A percentile compares a stretch with the other conserved stretches of the same genome.
These are phyloP conservation scores for Acmispon strigosus DNA, from an alignment of 306 rosid genomes.

Conservation along the genomic window DNA sequence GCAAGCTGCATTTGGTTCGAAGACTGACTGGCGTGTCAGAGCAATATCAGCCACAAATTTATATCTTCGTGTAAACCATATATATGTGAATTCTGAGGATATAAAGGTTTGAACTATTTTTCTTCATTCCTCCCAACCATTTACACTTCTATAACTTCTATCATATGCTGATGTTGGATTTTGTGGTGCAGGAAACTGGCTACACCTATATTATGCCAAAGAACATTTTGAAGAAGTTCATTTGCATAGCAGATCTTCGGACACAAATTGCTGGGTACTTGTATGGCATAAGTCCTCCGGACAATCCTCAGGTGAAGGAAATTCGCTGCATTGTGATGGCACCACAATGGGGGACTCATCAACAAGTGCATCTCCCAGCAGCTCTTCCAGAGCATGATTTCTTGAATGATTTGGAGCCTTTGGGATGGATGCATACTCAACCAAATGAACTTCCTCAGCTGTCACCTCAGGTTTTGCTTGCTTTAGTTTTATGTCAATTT, in stretches of 20 bases:
- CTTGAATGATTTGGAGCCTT: constrained; percentile 88
- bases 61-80: constrained; percentile 95
- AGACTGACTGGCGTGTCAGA: constrained; percentile 99
- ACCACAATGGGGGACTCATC: constrained; percentile 98
- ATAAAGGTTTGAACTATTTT: constrained; percentile 50
- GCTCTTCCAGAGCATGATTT: constrained; percentile 97
- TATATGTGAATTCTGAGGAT: constrained; percentile 96
- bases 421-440: constrained; percentile 99
- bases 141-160: neutral
- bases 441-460: constrained; percentile 99
- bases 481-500: neutral
- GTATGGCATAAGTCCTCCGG: constrained; percentile 97
- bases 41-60: constrained; percentile 97
- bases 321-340: constrained; percentile 96
- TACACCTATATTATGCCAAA: constrained; percentile 98
- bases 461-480: constrained; percentile 74
- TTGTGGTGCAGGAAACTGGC: constrained; percentile 89
- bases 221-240: constrained; percentile 93
- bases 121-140: neutral
- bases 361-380: constrained; percentile 92
- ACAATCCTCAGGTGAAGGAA: constrained; percentile 97
- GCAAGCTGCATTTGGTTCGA: constrained; percentile 87
- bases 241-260: constrained; percentile 95
- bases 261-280: constrained; percentile 93
- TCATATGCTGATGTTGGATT: constrained; percentile 14